phyloP scores from a whole-genome alignment of 23 red algal species.

The Cyanidioschyzon merolae region DNA sequence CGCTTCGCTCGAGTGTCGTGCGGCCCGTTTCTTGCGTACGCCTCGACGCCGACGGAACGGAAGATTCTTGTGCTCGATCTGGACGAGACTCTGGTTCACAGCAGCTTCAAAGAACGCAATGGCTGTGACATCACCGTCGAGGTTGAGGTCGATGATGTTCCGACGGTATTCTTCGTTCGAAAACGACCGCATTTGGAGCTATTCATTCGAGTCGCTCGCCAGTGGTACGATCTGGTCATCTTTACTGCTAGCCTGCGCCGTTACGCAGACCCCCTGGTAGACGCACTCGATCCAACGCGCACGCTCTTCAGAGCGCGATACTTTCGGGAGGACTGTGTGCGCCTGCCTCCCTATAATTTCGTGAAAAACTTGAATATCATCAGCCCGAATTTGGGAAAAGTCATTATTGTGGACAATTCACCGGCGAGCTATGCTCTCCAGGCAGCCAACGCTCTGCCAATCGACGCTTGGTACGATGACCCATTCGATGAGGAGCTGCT shows the following conservation, averaged over 20 bases:
- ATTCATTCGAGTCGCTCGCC: slow-evolving; percentile 47
- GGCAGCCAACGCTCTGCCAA: slow-evolving; percentile 58
- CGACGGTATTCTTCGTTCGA: slow-evolving; percentile 44
- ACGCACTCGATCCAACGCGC: slow-evolving; percentile 45
- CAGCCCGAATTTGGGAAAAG: slow-evolving; percentile 38
- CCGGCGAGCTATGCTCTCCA: slow-evolving; percentile 61
- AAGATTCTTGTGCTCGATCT: slow-evolving; percentile 77
- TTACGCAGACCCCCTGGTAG: slow-evolving; percentile 72
- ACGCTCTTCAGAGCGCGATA: slow-evolving; percentile 36
- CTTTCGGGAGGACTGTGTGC: slow-evolving; percentile 56
- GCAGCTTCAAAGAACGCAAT: slow-evolving; percentile 31
- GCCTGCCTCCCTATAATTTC: slow-evolving; percentile 30
- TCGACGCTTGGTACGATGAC: slow-evolving; percentile 66
- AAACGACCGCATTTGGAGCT: slow-evolving; percentile 61
- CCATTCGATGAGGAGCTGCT: slow-evolving; percentile 59
- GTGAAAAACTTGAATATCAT: slow-evolving; percentile 65
- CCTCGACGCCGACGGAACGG: slow-evolving; percentile 16
- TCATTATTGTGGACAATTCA: slow-evolving; percentile 75
- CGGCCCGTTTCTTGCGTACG: neutral
- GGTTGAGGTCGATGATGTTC: slow-evolving; percentile 36
- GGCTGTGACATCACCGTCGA: slow-evolving; percentile 38
- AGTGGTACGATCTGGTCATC: slow-evolving; percentile 62
- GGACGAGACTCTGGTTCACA: slow-evolving; percentile 83
- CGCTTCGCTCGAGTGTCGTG: neutral
- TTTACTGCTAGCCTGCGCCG: slow-evolving; percentile 51